Percentiles rank a stretch among this genome's conserved stretches.
Conservation (phyloP, 2,329 filamentous ascomycete genomes). For the Epichloe gansuensis region DNA sequence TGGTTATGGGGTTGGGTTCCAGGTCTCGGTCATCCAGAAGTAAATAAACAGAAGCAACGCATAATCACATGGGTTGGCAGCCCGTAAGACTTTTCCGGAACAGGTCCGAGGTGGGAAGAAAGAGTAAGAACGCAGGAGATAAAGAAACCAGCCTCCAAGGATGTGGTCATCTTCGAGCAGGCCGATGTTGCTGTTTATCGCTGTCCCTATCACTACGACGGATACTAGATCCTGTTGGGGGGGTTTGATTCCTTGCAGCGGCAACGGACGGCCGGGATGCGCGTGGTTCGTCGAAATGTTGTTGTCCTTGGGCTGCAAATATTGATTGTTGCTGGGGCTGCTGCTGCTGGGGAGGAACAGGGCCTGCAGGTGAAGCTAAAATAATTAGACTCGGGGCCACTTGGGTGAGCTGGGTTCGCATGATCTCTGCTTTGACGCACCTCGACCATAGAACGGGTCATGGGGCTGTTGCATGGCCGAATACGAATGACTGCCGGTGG, state of each 20-base stretch:
- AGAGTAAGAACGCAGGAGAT: slow-evolving; percentile 5
- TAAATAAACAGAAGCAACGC: slow-evolving; percentile 15
- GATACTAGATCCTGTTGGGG: slow-evolving; percentile 22
- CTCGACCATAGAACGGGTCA: slow-evolving; percentile 46
- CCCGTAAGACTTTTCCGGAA: neutral
- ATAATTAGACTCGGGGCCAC: slow-evolving; percentile 26
- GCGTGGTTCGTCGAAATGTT: slow-evolving; percentile 39
- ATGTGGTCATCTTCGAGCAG: slow-evolving; percentile 21
- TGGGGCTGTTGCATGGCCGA: slow-evolving; percentile 24
- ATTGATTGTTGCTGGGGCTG: slow-evolving; percentile 18
- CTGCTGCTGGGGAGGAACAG: slow-evolving; percentile 17
- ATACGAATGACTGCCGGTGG: slow-evolving; percentile 17
- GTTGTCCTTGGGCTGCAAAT: slow-evolving; percentile 32
- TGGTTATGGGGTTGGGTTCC: slow-evolving; percentile 12
- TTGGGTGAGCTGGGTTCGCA: slow-evolving; percentile 7
- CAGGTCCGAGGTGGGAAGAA: neutral
- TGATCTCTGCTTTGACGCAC: slow-evolving; percentile 33
- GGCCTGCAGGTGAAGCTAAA: slow-evolving; percentile 41
- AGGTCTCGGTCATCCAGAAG: slow-evolving; percentile 16
- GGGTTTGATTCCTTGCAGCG: slow-evolving; percentile 26
- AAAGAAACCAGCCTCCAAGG: neutral
- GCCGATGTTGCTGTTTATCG: slow-evolving; percentile 29
- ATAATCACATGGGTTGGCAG: slow-evolving; percentile 12
- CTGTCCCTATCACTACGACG: slow-evolving; percentile 30
- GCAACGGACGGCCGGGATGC: slow-evolving; percentile 24